Conservation (phyloP, 805 yeast genomes). For the Zygosaccharomyces gambellarensis region DNA sequence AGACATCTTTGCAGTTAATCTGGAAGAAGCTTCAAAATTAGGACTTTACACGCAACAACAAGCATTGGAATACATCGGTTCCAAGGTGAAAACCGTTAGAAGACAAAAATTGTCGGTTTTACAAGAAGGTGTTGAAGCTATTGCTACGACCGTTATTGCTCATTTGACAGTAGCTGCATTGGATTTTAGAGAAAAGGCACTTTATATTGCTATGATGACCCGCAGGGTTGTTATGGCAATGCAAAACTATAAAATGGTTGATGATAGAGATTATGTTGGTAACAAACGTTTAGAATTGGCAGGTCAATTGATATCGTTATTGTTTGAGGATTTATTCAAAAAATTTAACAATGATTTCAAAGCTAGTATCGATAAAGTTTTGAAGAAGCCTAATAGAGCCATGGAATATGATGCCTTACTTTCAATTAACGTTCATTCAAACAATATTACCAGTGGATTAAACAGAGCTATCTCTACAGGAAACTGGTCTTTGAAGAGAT, state of each 20-base stretch:
- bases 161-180: slow-evolving; percentile 81
- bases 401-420: slow-evolving; percentile 91
- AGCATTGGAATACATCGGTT: slow-evolving; percentile 86
- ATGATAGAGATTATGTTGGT: slow-evolving; percentile 97
- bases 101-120: slow-evolving; percentile 75
- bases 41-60: slow-evolving; percentile 89
- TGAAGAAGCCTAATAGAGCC: slow-evolving; percentile 91
- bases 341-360: slow-evolving; percentile 94
- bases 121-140: slow-evolving; percentile 96
- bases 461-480: slow-evolving; percentile 98
- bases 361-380: slow-evolving; percentile 86
- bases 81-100: slow-evolving; percentile 87
- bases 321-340: slow-evolving; percentile 95
- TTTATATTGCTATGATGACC: slow-evolving; percentile 94
- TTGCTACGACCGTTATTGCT: slow-evolving; percentile 93
- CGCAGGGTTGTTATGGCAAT: slow-evolving; percentile 94
- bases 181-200: slow-evolving; percentile 89
- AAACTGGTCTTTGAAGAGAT: slow-evolving; percentile 96
- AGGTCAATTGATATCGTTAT: slow-evolving; percentile 90
- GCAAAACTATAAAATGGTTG: slow-evolving; percentile 92
- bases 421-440: slow-evolving; percentile 85
- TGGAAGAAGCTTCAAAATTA: slow-evolving; percentile 85
- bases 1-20: slow-evolving; percentile 85
- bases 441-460: slow-evolving; percentile 88
- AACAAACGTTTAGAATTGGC: slow-evolving; percentile 95